phyloP scores from a whole-genome alignment of 352 stramenopile genomes.

The Pythium biforme region DNA sequence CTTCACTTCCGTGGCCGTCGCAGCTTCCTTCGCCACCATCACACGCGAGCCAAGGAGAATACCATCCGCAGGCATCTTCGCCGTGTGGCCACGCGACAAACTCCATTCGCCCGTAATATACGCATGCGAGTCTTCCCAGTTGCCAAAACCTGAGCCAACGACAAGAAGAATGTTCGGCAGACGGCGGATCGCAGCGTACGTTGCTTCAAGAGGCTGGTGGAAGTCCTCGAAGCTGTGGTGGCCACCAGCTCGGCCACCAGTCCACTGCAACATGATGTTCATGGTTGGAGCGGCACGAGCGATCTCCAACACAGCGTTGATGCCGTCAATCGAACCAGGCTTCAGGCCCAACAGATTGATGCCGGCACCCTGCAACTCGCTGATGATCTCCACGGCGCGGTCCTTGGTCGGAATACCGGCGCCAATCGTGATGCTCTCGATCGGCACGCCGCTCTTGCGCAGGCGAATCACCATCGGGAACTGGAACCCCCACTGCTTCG shows the following conservation, averaged over 20 bases:
- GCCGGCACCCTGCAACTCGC: conserved; percentile 34
- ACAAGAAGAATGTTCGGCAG: conserved; percentile 83
- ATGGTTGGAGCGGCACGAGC: conserved; percentile 54
- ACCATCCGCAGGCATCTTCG: conserved; percentile 79
- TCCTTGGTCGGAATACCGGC: conserved; percentile 81
- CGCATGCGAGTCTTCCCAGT: conserved; percentile 74
- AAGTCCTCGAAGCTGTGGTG: conserved; percentile 91
- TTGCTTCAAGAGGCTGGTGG: conserved; percentile 66
- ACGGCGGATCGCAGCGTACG: conserved; percentile 76
- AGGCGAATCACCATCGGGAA: conserved; percentile 87
- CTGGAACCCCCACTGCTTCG: conserved; percentile 89
- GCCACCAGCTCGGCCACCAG: conserved; percentile 75
- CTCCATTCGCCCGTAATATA: conserved; percentile 89
- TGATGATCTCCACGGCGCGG: conserved; percentile 78
- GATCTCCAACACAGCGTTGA: conserved; percentile 79
- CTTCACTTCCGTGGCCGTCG: conserved; percentile 81
- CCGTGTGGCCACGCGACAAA: conserved; percentile 37
- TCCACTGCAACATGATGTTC: conserved; percentile 84
- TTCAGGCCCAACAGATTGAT: conserved; percentile 88
- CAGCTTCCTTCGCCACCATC: conserved; percentile 88
- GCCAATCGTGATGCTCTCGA: conserved; percentile 88
- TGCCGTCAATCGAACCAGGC: conserved; percentile 74
- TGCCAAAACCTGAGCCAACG: conserved; percentile 85
- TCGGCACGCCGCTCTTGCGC: conserved; percentile 72
- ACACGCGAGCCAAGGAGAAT: conserved; percentile 82